These are phyloP conservation scores for Taiwanofungus camphoratus DNA, from an alignment of 1,284 basidiomycete species.

Conservation along the genomic window DNA sequence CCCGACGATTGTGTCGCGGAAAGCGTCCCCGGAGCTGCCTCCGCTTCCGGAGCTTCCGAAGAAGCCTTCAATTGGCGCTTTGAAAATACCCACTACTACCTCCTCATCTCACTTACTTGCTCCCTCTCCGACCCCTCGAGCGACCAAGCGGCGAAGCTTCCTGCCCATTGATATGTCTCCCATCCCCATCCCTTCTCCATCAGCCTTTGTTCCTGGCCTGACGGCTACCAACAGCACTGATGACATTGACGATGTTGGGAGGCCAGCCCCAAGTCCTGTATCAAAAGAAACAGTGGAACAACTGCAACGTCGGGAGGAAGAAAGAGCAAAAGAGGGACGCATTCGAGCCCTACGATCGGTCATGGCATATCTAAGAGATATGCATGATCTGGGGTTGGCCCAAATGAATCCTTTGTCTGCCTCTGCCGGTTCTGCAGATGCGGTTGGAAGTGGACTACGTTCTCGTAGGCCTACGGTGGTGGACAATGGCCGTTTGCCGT, in stretches of 20 bases:
- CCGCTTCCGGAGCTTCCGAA: conserved; percentile 26
- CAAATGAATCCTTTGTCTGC: conserved; percentile 50
- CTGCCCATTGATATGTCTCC: conserved; percentile 68
- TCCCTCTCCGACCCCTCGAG: conserved; percentile 42
- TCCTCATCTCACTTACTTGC: conserved; percentile 41
- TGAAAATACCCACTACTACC: conserved; percentile 18
- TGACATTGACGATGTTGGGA: conserved; percentile 32
- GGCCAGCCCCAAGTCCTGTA: conserved; percentile 40
- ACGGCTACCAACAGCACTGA: conserved; percentile 38
- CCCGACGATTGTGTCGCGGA: conserved; percentile 28
- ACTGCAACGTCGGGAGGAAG: conserved; percentile 58
- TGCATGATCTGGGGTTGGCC: conserved; percentile 79
- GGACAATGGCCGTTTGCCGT: conserved; percentile 49
- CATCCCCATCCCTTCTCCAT: conserved; percentile 56
- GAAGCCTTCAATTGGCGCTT: conserved; percentile 22
- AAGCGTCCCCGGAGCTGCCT: conserved; percentile 24
- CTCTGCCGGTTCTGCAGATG: conserved; percentile 44
- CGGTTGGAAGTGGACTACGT: conserved; percentile 32
- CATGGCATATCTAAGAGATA: conserved; percentile 92
- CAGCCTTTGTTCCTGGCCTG: conserved; percentile 52
- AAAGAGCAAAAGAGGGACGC: conserved; percentile 63
- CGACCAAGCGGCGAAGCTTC: conserved; percentile 77
- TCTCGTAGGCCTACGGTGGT: conserved; percentile 60
- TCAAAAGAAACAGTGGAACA: conserved; percentile 39
- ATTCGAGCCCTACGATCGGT: conserved; percentile 79